phyloP scores from a whole-genome alignment of 2,329 filamentous ascomycete genomes.

The Colletotrichum simmondsii region DNA sequence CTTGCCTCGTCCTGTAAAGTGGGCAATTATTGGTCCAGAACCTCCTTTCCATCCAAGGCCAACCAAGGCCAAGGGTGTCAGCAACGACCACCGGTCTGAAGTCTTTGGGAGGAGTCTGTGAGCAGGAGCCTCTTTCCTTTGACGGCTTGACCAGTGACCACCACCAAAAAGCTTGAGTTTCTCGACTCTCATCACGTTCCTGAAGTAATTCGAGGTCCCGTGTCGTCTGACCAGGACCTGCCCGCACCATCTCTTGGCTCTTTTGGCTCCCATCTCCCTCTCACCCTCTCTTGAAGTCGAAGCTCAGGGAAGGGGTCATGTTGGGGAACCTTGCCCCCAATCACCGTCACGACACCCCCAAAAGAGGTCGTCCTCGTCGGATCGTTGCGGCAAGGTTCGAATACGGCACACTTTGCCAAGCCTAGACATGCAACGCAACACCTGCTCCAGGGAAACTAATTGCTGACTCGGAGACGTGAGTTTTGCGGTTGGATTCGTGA shows the following conservation, averaged over 20 bases:
- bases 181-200: conserved; percentile 19
- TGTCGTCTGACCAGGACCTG: conserved; percentile 9
- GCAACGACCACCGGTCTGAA: background rate
- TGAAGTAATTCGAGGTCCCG: conserved; percentile 5
- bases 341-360: background rate
- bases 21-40: conserved; percentile 31
- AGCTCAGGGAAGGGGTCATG: conserved; percentile 15
- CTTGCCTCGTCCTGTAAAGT: conserved; percentile 18
- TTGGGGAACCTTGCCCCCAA: conserved; percentile 18
- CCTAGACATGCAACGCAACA: background rate
- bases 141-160: conserved; percentile 1
- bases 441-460: background rate
- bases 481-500: background rate
- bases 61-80: conserved; percentile 17
- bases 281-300: background rate
- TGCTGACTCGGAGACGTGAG: conserved; percentile 7
- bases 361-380: background rate
- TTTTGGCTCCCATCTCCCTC: background rate
- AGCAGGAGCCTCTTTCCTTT: background rate
- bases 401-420: conserved; percentile 18
- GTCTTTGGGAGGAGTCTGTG: conserved; percentile 11
- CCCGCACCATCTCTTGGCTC: conserved; percentile 21
- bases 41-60: background rate
- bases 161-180: conserved; percentile 4
- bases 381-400: conserved; percentile 11